Conservation (phyloP, 345 rosid genomes). For the Lepidium africanum region DNA sequence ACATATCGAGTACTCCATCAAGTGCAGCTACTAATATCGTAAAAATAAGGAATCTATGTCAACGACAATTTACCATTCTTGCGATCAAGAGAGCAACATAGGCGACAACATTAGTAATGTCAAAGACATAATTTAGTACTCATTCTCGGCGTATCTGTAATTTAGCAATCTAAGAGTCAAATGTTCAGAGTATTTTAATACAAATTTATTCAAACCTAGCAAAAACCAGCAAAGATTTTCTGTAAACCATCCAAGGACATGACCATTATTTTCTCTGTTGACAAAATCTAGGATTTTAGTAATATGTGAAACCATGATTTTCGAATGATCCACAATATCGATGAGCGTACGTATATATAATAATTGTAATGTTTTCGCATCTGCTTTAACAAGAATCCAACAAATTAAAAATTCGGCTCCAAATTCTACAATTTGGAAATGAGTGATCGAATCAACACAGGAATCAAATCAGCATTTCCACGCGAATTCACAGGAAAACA, state of each 20-base stretch:
- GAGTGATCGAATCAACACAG: not conserved
- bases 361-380: not conserved
- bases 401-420: not conserved
- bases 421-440: not conserved
- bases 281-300: not conserved
- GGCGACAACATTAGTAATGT: not conserved
- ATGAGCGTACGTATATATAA: not conserved
- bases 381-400: slow-evolving; percentile 7
- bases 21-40: not conserved
- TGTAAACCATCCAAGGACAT: not conserved
- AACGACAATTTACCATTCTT: not conserved
- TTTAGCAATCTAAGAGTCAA: not conserved
- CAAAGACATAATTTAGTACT: not conserved
- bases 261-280: not conserved
- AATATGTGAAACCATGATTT: slow-evolving; percentile 1
- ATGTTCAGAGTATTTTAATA: not conserved
- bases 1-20: not conserved
- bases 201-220: not conserved
- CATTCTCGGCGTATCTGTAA: not conserved
- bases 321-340: not conserved
- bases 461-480: slow-evolving; percentile 18
- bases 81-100: not conserved
- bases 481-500: not conserved
- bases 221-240: not conserved
- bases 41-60: not conserved